Evolutionary conservation across 768 basidiomycete species (phyloP), one percentile per base, ranked within the genome.

Genomic region (Asterophora lycoperdoides): DNA sequence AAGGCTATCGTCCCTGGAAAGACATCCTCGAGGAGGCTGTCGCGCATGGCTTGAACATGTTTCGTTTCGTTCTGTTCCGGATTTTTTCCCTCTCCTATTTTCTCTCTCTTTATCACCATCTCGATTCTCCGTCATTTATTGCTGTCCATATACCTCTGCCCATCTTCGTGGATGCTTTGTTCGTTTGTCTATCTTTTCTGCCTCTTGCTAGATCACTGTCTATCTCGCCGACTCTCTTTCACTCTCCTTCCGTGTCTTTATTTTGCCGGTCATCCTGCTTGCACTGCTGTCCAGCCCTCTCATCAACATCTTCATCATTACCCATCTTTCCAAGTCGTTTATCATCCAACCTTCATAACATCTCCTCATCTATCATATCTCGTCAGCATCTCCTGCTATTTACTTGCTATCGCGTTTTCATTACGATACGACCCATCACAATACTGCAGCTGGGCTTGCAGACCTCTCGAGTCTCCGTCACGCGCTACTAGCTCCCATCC

Each of bases 1-100:
- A 88, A 84, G 65, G 83, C 86, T 4, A 82, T 89, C 63, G 84
- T 84, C 49, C 81, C 85, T 39, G 77, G 77, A 32, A 86, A 79
- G 68, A 71, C 76, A 8, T 65, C 63, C 50, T 78, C 78, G 2
- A 75, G 73, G 56, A 73, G 77, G 52, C 41, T 75, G 57, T 79
- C 81, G 9, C 73, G 76, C 52, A 51, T 72, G 38, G 56, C 53
- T 54, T 65, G 54, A 67, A 30, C 46, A 51, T n/a, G n/a, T 46
- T 49, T 44, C 26, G 41, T 53, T 39, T 46, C 26, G 28, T 23
- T 37, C 13, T 7, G 23, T 3, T 23, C 23, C 23, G 23, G 23
- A 15, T 36, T 28, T 35, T 26, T 52, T 45, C 42, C 41, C 23
- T 23, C 23, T 23, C 23, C 23, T 6, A 23, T 41, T 38, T 54